Percentiles rank a stretch among this genome's conserved stretches.
Conservation (phyloP, 305 asterid genomes). For the Ilex paraguariensis region DNA sequence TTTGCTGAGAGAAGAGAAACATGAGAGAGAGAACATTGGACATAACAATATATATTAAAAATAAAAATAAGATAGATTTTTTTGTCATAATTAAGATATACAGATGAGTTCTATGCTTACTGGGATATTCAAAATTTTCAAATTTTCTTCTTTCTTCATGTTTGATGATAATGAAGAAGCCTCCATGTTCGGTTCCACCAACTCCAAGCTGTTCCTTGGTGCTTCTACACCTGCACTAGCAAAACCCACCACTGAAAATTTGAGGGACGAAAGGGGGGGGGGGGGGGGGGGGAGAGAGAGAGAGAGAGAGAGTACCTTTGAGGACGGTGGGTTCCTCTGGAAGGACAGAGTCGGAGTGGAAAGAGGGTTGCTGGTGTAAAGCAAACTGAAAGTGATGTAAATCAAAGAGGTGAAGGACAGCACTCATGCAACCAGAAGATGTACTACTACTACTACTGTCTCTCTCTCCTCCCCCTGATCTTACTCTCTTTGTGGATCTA, state of each 20-base stretch:
- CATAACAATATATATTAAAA: background rate
- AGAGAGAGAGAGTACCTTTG: constrained; percentile 12
- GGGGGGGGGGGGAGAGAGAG: no score
- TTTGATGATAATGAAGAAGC: constrained; percentile 23
- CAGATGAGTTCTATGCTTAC: constrained; percentile 29
- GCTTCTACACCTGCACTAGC: constrained; percentile 59
- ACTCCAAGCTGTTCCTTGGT: constrained; percentile 86
- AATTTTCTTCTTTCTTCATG: constrained; percentile 30
- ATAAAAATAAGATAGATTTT: no score
- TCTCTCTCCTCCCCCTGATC: constrained; percentile 12
- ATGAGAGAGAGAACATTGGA: background rate
- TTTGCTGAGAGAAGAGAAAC: no score
- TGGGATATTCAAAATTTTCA: constrained; percentile 50
- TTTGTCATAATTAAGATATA: background rate
- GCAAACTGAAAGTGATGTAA: constrained; percentile 47
- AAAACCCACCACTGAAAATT: background rate
- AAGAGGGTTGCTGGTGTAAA: constrained; percentile 38
- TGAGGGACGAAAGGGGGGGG: background rate
- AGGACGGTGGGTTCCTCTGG: constrained; percentile 16
- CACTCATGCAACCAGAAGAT: constrained; percentile 77
- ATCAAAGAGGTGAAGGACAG: constrained; percentile 73
- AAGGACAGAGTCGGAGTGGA: constrained; percentile 25
- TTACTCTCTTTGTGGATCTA: constrained; percentile 27
- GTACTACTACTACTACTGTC: constrained; percentile 1
- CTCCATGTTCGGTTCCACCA: constrained; percentile 26